These are phyloP conservation scores for Claviceps spartinae DNA, from an alignment of 2,329 filamentous ascomycete species.

Conservation along the genomic window DNA sequence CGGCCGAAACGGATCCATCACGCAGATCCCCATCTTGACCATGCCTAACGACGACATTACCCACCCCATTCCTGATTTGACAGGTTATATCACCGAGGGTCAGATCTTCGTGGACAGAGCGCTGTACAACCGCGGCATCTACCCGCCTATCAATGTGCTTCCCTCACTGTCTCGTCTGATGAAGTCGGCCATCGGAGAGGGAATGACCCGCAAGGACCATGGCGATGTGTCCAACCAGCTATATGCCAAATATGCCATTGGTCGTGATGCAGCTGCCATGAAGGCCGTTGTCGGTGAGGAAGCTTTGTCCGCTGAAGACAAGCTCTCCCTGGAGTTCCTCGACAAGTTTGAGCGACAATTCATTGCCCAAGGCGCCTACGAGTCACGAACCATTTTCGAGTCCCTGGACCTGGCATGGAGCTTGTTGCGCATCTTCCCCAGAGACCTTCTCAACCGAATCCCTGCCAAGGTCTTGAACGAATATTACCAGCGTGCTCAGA, in stretches of 20 bases:
- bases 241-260: slow-evolving; percentile 98
- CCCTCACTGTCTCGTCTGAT: slow-evolving; percentile 97
- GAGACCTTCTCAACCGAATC: slow-evolving; percentile 93
- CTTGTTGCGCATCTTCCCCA: slow-evolving; percentile 90
- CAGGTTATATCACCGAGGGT: slow-evolving; percentile 96
- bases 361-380: slow-evolving; percentile 84
- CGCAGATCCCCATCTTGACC: slow-evolving; percentile 95
- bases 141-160: slow-evolving; percentile 96
- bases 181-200: slow-evolving; percentile 98
- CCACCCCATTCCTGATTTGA: slow-evolving; percentile 96
- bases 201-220: slow-evolving; percentile 92
- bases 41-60: slow-evolving; percentile 99
- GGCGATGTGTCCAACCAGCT: slow-evolving; percentile 98
- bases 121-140: slow-evolving; percentile 91
- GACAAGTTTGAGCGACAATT: slow-evolving; percentile 97
- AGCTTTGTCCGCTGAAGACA: slow-evolving; percentile 88
- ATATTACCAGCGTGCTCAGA: slow-evolving; percentile 59
- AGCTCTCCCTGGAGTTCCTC: slow-evolving; percentile 92
- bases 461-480: slow-evolving; percentile 72
- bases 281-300: slow-evolving; percentile 99
- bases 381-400: slow-evolving; percentile 82
- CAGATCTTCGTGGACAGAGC: slow-evolving; percentile 96
- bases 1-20: slow-evolving; percentile 95
- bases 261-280: slow-evolving; percentile 95
- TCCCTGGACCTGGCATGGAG: slow-evolving; percentile 95